Conservation (phyloP, 345 rosid genomes). For the Melaleuca alternifolia region DNA sequence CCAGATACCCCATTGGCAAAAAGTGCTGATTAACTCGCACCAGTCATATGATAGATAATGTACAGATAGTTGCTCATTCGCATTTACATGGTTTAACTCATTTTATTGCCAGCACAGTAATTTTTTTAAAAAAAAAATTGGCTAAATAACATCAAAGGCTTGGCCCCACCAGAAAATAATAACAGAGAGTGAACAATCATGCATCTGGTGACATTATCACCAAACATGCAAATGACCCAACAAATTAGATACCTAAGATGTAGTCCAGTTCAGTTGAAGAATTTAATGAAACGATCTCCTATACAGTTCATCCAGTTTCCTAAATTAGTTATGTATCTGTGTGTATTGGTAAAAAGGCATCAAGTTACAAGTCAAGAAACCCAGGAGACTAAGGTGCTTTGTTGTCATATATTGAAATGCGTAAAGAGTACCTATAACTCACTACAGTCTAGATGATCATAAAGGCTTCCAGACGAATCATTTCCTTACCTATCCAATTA, state of each 20-base stretch:
- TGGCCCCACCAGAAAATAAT: background rate
- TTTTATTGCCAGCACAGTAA: background rate
- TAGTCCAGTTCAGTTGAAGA: background rate
- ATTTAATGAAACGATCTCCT: background rate
- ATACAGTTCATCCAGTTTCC: background rate
- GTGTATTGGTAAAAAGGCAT: background rate
- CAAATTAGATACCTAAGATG: background rate
- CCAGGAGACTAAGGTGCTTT: background rate
- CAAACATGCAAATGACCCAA: background rate
- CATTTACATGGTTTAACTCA: background rate
- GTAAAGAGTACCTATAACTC: background rate
- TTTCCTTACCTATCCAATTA: background rate
- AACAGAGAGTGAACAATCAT: background rate
- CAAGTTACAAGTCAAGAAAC: background rate
- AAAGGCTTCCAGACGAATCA: background rate
- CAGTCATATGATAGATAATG: background rate
- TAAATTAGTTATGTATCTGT: background rate
- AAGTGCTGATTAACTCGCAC: background rate
- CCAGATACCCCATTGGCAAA: background rate
- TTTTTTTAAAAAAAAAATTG: background rate
- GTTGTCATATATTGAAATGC: background rate
- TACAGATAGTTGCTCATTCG: background rate
- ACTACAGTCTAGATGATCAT: background rate
- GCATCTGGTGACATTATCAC: background rate
- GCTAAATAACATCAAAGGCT: background rate